These are phyloP conservation scores for Ilyonectria mors-panacis DNA, from an alignment of 2,329 filamentous ascomycete species.

Conservation along the genomic window DNA sequence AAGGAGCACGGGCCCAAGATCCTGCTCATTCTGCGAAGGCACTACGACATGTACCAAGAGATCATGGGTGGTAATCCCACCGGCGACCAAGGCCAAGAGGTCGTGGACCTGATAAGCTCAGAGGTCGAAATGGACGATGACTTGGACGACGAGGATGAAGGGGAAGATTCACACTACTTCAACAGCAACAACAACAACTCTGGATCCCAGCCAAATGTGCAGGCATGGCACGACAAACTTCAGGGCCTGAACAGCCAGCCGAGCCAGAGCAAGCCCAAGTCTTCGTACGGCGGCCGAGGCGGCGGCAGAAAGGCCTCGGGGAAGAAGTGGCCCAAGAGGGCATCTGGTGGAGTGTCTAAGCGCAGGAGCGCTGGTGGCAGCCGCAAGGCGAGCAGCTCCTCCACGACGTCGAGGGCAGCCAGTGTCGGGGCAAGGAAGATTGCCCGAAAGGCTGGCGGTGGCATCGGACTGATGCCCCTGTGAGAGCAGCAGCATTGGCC, in stretches of 20 bases:
- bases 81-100: constrained; percentile 51
- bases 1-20: constrained; percentile 73
- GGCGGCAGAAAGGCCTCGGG: constrained; percentile 48
- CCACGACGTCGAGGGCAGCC: constrained; percentile 40
- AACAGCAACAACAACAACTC: constrained; percentile 33
- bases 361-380: constrained; percentile 49
- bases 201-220: constrained; percentile 47
- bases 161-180: constrained; percentile 66
- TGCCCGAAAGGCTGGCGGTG: constrained; percentile 52
- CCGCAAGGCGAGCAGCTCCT: constrained; percentile 52
- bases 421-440: constrained; percentile 45
- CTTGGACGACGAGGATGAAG: constrained; percentile 54
- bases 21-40: constrained; percentile 69
- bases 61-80: constrained; percentile 60
- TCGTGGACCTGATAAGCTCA: constrained; percentile 71
- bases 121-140: constrained; percentile 57
- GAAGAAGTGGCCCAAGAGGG: constrained; percentile 51
- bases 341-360: constrained; percentile 48
- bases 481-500: constrained; percentile 38
- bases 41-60: constrained; percentile 62
- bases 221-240: constrained; percentile 54
- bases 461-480: constrained; percentile 58
- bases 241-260: constrained; percentile 48
- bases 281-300: constrained; percentile 48
- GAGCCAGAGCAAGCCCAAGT: constrained; percentile 45